Evolutionary conservation across 805 yeast genomes (phyloP).

Genomic region (Monosporozyma siamensis): DNA sequence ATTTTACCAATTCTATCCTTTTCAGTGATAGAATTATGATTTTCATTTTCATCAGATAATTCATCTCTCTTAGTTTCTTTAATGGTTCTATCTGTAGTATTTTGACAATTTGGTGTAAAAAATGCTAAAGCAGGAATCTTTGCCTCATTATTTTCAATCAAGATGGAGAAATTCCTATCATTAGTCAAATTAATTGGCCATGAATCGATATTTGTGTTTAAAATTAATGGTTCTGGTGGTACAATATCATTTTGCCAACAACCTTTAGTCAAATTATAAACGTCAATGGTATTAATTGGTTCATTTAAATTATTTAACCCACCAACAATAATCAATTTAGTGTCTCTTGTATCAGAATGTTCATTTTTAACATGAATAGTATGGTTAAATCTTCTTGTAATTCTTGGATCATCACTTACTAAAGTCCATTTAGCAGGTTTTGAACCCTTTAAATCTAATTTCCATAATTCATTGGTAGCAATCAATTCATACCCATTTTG

Average conservation of each 20-base stretch:
- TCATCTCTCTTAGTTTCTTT: not conserved
- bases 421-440: constrained; percentile 40
- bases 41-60: not conserved
- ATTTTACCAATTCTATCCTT: constrained; percentile 4
- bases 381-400: constrained; percentile 42
- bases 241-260: constrained; percentile 21
- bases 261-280: constrained; percentile 20
- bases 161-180: constrained; percentile 20
- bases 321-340: constrained; percentile 26
- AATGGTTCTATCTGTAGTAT: not conserved
- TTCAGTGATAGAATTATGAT: not conserved
- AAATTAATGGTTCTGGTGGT: constrained; percentile 7
- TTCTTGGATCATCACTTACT: constrained; percentile 33
- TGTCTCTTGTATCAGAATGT: constrained; percentile 20
- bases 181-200: constrained; percentile 10
- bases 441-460: constrained; percentile 40
- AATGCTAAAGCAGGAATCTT: constrained; percentile 23
- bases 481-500: constrained; percentile 29
- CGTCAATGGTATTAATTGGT: constrained; percentile 22
- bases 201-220: constrained; percentile 18
- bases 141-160: constrained; percentile 24
- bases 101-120: constrained; percentile 11
- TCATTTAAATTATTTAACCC: constrained; percentile 25
- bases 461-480: constrained; percentile 66
- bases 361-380: constrained; percentile 33